These are phyloP conservation scores for Candida anutae DNA, from an alignment of 1,139 yeast species.

Conservation along the genomic window DNA sequence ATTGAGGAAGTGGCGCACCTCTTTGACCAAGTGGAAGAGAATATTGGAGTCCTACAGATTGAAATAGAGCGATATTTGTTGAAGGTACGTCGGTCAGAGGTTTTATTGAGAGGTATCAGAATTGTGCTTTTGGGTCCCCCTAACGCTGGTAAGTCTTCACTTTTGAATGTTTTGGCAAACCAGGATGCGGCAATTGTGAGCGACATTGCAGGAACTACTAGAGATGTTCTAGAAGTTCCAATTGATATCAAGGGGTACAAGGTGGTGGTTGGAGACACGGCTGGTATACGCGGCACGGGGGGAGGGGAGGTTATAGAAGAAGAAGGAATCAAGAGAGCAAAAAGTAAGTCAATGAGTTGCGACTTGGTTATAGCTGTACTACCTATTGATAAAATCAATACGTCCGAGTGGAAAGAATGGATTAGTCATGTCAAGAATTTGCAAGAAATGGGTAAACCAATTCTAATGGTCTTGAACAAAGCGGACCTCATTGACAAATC, in stretches of 20 bases:
- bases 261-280: slow-evolving; percentile 83
- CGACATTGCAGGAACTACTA: slow-evolving; percentile 86
- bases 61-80: slow-evolving; percentile 44
- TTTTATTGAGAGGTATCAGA: slow-evolving; percentile 66
- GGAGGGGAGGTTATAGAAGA: slow-evolving; percentile 56
- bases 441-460: slow-evolving; percentile 16
- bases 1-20: slow-evolving; percentile 52
- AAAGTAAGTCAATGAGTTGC: slow-evolving; percentile 44
- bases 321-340: slow-evolving; percentile 81
- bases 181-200: slow-evolving; percentile 90
- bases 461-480: slow-evolving; percentile 50
- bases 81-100: slow-evolving; percentile 51
- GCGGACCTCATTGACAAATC: slow-evolving; percentile 42
- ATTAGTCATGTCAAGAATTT: slow-evolving; percentile 25
- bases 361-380: slow-evolving; percentile 55
- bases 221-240: slow-evolving; percentile 80
- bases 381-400: slow-evolving; percentile 21
- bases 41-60: slow-evolving; percentile 29
- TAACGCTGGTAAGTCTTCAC: slow-evolving; percentile 91
- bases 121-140: slow-evolving; percentile 83
- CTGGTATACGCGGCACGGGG: slow-evolving; percentile 64
- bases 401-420: slow-evolving; percentile 14
- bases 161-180: slow-evolving; percentile 64
- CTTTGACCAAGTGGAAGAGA: slow-evolving; percentile 40
- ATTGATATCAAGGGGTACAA: slow-evolving; percentile 80